Conservation (phyloP, 768 basidiomycete genomes). For the Lyophyllum atratum region DNA sequence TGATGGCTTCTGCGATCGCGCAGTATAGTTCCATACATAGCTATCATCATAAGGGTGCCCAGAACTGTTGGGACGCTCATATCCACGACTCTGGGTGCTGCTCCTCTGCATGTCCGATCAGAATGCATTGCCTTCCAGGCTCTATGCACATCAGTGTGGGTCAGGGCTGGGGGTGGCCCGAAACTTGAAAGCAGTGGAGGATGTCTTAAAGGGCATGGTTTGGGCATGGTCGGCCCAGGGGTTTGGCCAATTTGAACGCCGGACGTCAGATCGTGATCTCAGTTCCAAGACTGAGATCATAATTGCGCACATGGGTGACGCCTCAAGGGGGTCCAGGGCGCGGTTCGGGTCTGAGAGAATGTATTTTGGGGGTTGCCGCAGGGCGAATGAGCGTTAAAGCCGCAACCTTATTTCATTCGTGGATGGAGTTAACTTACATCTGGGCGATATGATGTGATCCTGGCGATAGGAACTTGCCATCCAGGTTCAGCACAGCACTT, state of each 20-base stretch:
- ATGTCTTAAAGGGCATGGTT: not conserved
- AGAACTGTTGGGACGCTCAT: not conserved
- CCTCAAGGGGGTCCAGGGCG: not conserved
- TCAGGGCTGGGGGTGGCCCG: not conserved
- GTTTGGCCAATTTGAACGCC: slow-evolving; percentile 8
- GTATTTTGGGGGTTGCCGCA: not conserved
- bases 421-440: not conserved
- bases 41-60: not conserved
- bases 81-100: not conserved
- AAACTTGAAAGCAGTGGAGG: slow-evolving; percentile 3
- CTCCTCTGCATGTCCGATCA: slow-evolving; percentile 3
- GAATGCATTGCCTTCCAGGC: not conserved
- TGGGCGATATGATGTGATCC: not conserved
- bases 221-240: not conserved
- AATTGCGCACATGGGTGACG: not conserved
- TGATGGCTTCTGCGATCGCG: not conserved
- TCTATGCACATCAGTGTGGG: not conserved
- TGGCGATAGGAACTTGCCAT: not conserved
- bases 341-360: not conserved
- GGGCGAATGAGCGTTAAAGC: slow-evolving; percentile 5
- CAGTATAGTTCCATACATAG: not conserved
- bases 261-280: slow-evolving; percentile 2
- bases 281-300: not conserved
- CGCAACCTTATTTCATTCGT: not conserved
- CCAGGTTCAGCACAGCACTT: not conserved